These are phyloP conservation scores for Mortierella alpina DNA, from an alignment of 192 early-diverging fungal species.

Conservation along the genomic window DNA sequence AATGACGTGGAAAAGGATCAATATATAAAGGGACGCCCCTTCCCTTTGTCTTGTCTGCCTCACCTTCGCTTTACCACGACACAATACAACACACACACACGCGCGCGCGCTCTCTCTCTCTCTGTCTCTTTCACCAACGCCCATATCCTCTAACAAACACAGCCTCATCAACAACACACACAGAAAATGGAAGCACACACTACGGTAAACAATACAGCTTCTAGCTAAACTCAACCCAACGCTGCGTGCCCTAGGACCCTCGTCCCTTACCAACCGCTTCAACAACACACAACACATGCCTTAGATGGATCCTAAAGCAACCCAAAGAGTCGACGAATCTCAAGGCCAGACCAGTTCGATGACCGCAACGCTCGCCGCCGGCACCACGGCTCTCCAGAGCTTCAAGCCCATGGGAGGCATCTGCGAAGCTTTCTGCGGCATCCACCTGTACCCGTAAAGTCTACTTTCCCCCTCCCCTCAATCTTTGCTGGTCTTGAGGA, in stretches of 20 bases:
- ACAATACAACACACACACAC: no score
- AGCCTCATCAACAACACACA: not conserved
- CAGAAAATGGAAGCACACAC: slow-evolving; percentile 24
- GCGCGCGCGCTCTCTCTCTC: not conserved
- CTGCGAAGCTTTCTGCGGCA: slow-evolving; percentile 56
- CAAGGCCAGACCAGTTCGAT: slow-evolving; percentile 21
- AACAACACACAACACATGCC: not conserved
- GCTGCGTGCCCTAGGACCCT: not conserved
- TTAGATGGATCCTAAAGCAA: slow-evolving; percentile 4
- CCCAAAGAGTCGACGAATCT: not conserved
- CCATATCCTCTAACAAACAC: slow-evolving; percentile 1
- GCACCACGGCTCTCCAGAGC: slow-evolving; percentile 33
- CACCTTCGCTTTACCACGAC: not conserved
- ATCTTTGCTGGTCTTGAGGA: not conserved
- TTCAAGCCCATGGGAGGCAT: slow-evolving; percentile 53
- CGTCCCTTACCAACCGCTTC: not conserved
- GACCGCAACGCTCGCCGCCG: not conserved
- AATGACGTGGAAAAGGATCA: not conserved
- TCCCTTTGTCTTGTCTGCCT: not conserved
- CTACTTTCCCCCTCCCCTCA: not conserved
- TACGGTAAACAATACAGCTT: not conserved
- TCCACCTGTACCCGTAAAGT: slow-evolving; percentile 58
- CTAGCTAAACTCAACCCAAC: no score
- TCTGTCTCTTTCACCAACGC: no score
- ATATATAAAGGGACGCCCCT: not conserved